phyloP scores from a whole-genome alignment of 139 green algal species.

The Coelastrella sp. region DNA sequence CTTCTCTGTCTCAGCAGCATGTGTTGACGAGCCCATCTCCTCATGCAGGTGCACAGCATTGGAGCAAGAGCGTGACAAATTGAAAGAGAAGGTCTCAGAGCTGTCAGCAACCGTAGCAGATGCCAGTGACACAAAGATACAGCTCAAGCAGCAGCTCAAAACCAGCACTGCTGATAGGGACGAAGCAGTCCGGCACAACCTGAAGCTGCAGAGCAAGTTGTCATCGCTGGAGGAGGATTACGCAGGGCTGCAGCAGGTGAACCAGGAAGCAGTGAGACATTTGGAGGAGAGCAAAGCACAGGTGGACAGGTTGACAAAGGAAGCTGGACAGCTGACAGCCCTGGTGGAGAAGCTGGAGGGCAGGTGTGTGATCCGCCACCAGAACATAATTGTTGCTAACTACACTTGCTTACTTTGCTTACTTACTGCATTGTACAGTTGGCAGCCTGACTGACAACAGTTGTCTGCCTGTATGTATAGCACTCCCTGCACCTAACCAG shows the following conservation, averaged over 20 bases:
- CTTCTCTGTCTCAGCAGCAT: background rate
- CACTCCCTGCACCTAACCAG: background rate
- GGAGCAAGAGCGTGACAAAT: constrained; percentile 15
- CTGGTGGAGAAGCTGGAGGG: background rate
- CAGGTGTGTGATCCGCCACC: background rate
- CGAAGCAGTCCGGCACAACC: constrained; percentile 32
- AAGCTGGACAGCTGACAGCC: background rate
- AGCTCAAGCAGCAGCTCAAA: constrained; percentile 9
- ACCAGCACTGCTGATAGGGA: background rate
- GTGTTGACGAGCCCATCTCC: background rate
- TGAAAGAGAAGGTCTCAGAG: background rate
- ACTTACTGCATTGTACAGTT: background rate
- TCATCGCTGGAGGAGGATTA: background rate
- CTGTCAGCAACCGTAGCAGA: background rate
- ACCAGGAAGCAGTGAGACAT: background rate
- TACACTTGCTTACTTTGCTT: no score
- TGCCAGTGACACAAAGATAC: background rate
- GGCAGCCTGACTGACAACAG: background rate
- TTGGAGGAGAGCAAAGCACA: background rate
- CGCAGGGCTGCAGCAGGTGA: background rate
- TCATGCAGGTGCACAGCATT: constrained; percentile 21
- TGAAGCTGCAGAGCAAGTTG: constrained; percentile 43
- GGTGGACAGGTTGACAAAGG: background rate
- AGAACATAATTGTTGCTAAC: background rate
- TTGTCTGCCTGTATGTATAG: background rate